These are phyloP conservation scores for Alternaria consortialis DNA, from an alignment of 2,329 filamentous ascomycete genomes.

Conservation along the genomic window DNA sequence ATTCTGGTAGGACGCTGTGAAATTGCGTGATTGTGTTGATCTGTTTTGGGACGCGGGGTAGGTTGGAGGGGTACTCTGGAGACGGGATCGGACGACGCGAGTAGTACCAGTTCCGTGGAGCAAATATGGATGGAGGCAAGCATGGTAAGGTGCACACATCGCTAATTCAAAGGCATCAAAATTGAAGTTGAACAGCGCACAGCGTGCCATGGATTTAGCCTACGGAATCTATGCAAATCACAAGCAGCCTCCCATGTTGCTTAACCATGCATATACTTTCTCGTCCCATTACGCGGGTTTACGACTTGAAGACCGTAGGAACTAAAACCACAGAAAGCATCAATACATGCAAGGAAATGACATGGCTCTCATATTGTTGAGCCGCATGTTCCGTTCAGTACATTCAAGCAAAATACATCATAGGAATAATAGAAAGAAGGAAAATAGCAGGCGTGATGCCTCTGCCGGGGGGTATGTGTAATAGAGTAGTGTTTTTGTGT, in stretches of 20 bases:
- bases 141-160: not conserved
- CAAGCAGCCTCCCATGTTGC: slow-evolving; percentile 5
- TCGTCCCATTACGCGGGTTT: slow-evolving; percentile 1
- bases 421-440: not conserved
- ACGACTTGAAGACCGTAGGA: not conserved
- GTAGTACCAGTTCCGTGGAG: not conserved
- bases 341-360: not conserved
- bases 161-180: not conserved
- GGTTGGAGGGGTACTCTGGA: not conserved
- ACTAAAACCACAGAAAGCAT: not conserved
- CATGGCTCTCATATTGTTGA: slow-evolving; percentile 1
- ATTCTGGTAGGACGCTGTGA: not conserved
- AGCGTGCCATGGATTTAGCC: slow-evolving; percentile 7
- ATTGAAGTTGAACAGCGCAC: not conserved
- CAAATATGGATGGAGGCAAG: not conserved
- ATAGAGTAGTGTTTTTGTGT: slow-evolving; percentile 3
- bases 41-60: slow-evolving; percentile 3
- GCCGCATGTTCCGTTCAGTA: not conserved
- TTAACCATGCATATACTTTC: not conserved
- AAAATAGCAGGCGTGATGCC: not conserved
- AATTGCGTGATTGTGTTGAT: slow-evolving; percentile 5
- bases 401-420: slow-evolving; percentile 1
- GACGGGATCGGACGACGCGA: not conserved
- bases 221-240: slow-evolving; percentile 9
- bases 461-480: slow-evolving; percentile 6